A percentile compares a stretch with the other conserved stretches of the same genome.
Conservation (phyloP, 2,329 filamentous ascomycete genomes). For the Colletotrichum tropicicola region DNA sequence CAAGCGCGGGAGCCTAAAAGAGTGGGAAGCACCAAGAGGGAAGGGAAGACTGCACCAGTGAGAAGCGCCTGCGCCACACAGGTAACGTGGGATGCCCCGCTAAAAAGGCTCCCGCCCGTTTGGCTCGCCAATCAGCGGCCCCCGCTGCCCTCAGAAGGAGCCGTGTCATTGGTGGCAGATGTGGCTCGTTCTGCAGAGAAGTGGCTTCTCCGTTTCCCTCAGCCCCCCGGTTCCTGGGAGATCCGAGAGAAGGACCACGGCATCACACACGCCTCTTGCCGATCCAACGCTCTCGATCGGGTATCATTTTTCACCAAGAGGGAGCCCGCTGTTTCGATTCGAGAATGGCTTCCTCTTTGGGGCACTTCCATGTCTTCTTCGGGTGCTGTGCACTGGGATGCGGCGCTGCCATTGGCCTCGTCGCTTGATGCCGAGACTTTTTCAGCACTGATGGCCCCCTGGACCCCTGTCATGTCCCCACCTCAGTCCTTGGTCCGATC, state of each 20-base stretch:
- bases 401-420: background rate
- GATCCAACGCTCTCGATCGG: too few species aligned
- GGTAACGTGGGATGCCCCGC: background rate
- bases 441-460: background rate
- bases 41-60: too few species aligned
- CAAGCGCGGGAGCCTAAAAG: background rate
- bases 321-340: background rate
- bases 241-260: too few species aligned
- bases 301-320: background rate
- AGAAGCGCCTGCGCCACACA: slow-evolving; percentile 17
- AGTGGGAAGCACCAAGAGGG: background rate
- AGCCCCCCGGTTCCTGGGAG: background rate
- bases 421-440: background rate
- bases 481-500: too few species aligned
- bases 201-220: slow-evolving; percentile 14
- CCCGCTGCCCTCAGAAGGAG: background rate
- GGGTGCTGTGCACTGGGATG: background rate
- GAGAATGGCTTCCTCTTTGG: background rate
- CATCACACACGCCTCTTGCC: too few species aligned
- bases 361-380: background rate
- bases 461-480: background rate
- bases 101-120: slow-evolving; percentile 1
- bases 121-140: background rate
- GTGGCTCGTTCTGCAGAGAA: slow-evolving; percentile 6
- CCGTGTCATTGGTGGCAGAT: background rate